A percentile compares a stretch with the other conserved stretches of the same genome.
phyloP scores from a whole-genome alignment of 768 basidiomycete species.

The Mycena sanguinolenta region DNA sequence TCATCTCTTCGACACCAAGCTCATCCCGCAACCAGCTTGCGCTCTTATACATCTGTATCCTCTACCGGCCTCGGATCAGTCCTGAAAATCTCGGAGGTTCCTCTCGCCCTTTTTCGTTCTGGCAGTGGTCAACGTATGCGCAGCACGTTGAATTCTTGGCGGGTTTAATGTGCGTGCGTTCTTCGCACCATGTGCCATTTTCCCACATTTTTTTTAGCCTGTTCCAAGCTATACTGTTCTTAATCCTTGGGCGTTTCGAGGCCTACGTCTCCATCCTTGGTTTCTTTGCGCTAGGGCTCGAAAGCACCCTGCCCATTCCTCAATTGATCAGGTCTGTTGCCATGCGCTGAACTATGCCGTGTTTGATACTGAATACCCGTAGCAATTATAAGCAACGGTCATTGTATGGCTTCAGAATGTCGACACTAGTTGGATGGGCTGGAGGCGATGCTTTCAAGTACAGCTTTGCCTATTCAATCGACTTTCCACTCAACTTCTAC shows the following conservation, averaged over 20 bases:
- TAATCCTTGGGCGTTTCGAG: slow-evolving; percentile 77
- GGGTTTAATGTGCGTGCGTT: slow-evolving; percentile 72
- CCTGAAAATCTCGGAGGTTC: slow-evolving; percentile 73
- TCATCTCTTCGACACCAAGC: slow-evolving; percentile 32
- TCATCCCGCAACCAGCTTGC: slow-evolving; percentile 64
- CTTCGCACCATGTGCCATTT: slow-evolving; percentile 14
- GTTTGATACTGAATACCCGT: slow-evolving; percentile 10
- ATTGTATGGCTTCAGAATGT: slow-evolving; percentile 86
- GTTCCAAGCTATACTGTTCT: slow-evolving; percentile 78
- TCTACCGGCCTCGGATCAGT: slow-evolving; percentile 72
- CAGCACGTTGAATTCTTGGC: slow-evolving; percentile 89
- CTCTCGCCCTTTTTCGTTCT: slow-evolving; percentile 79
- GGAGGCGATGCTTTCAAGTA: slow-evolving; percentile 91
- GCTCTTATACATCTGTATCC: slow-evolving; percentile 85
- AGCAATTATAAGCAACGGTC: slow-evolving; percentile 87
- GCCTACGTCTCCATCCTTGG: slow-evolving; percentile 75
- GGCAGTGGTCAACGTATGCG: slow-evolving; percentile 86
- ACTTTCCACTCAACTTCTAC: slow-evolving; percentile 14
- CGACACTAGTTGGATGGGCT: slow-evolving; percentile 86
- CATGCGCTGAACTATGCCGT: slow-evolving; percentile 13
- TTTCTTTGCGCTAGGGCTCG: slow-evolving; percentile 84
- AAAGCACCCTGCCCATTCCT: slow-evolving; percentile 89
- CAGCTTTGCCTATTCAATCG: slow-evolving; percentile 37
- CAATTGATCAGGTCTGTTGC: slow-evolving; percentile 78
- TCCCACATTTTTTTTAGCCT: slow-evolving; percentile 57